phyloP scores from a whole-genome alignment of 371 early-diverging fungal genomes.

The Rhizopus microsporus region DNA sequence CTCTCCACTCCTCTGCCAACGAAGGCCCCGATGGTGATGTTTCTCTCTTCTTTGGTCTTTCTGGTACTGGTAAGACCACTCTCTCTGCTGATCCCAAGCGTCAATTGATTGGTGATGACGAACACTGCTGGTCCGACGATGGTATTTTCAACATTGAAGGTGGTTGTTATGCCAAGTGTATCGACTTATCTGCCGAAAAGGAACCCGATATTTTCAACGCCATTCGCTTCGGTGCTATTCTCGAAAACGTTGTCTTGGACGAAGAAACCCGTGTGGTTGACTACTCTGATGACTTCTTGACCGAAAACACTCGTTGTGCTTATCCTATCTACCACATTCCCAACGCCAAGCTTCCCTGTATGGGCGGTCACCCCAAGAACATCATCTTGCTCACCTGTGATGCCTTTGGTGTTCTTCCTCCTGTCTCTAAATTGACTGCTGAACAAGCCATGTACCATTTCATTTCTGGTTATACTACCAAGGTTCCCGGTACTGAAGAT shows the following conservation, averaged over 20 bases:
- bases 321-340: conserved; percentile 97
- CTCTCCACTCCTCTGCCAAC: conserved; percentile 96
- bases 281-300: conserved; percentile 78
- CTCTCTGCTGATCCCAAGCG: conserved; percentile 95
- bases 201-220: conserved; percentile 98
- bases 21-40: conserved; percentile 92
- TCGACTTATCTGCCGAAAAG: conserved; percentile 92
- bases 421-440: conserved; percentile 88
- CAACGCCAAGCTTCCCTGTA: conserved; percentile 93
- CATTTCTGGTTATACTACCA: conserved; percentile 90
- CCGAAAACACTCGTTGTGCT: conserved; percentile 98
- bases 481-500: conserved; percentile 97
- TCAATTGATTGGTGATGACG: conserved; percentile 96
- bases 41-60: conserved; percentile 96
- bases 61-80: conserved; percentile 98
- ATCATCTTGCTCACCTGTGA: conserved; percentile 97
- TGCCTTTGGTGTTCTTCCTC: conserved; percentile 97
- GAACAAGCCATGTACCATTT: conserved; percentile 98
- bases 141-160: conserved; percentile 99
- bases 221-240: conserved; percentile 91
- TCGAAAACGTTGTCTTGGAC: conserved; percentile 95
- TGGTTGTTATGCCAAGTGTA: conserved; percentile 98
- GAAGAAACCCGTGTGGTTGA: conserved; percentile 83
- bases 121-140: conserved; percentile 97
- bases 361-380: conserved; percentile 94